Percentiles rank a stretch among this genome's conserved stretches.
Conservation (phyloP, 495 filamentous ascomycete species). For the Penicillium antarcticum region DNA sequence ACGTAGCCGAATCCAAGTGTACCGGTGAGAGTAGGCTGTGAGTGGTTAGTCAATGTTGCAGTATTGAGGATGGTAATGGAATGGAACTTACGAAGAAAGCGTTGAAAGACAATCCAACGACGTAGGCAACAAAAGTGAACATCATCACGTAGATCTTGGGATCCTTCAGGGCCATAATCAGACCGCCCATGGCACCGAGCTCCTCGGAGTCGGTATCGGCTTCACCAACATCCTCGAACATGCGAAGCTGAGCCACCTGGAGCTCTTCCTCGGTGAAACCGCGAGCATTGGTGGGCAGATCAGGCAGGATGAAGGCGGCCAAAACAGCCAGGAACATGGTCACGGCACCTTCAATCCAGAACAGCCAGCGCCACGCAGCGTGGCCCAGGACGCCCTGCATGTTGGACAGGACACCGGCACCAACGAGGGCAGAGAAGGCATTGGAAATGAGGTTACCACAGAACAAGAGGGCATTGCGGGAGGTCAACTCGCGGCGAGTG, state of each 20-base stretch:
- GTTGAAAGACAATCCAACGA: conserved; percentile 33
- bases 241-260: conserved; percentile 61
- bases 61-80: too few species aligned
- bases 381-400: conserved; percentile 42
- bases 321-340: conserved; percentile 31
- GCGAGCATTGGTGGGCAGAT: conserved; percentile 68
- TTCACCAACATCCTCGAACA: conserved; percentile 76
- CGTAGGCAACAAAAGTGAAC: conserved; percentile 34
- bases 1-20: conserved; percentile 67
- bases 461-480: conserved; percentile 41
- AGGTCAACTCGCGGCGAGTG: conserved; percentile 39
- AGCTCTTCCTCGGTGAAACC: conserved; percentile 69
- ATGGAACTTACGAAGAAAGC: conserved; percentile 31
- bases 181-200: conserved; percentile 61
- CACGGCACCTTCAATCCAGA: conserved; percentile 43
- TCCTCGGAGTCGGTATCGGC: conserved; percentile 60
- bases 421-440: conserved; percentile 61
- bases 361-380: conserved; percentile 65
- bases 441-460: conserved; percentile 53
- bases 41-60: conserved; percentile 55
- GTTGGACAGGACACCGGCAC: conserved; percentile 40
- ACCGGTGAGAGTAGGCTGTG: conserved; percentile 75
- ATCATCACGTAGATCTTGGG: conserved; percentile 69
- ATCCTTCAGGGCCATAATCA: conserved; percentile 66
- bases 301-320: conserved; percentile 62